These are phyloP conservation scores for Heterococcus sp. DNA, from an alignment of 108 stramenopile species.

Conservation along the genomic window DNA sequence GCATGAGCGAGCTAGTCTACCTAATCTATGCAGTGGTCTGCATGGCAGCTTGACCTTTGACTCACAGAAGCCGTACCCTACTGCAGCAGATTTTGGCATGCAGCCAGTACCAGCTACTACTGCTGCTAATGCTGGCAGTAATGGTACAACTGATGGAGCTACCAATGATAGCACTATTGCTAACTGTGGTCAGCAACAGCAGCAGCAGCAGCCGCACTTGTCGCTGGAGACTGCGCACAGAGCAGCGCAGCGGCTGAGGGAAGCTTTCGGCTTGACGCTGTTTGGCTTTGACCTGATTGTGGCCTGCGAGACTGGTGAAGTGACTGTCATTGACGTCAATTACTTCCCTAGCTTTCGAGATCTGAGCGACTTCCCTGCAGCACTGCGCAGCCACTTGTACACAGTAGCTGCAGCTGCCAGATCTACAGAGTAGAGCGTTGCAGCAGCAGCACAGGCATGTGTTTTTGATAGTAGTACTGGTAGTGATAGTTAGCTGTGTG, in stretches of 20 bases:
- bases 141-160: neutral
- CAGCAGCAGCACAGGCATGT: no score
- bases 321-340: constrained; percentile 50
- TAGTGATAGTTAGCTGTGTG: no score
- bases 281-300: constrained; percentile 53
- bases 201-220: neutral
- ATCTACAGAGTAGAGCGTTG: no score
- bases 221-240: constrained; percentile 1
- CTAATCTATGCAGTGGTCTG: constrained; percentile 39
- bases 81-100: constrained; percentile 7
- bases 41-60: constrained; percentile 37
- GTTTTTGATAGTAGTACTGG: no score
- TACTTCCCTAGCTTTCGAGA: constrained; percentile 55
- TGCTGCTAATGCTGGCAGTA: neutral
- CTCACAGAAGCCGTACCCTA: constrained; percentile 50
- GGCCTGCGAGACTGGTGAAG: constrained; percentile 9
- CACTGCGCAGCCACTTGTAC: neutral
- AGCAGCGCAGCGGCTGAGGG: constrained; percentile 22
- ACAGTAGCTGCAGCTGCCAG: neutral
- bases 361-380: constrained; percentile 43
- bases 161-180: no score
- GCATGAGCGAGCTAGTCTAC: constrained; percentile 38
- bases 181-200: neutral
- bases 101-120: neutral
- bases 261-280: constrained; percentile 42